Evolutionary conservation across 2,329 filamentous ascomycete genomes (phyloP).

Genomic region (Aphanocladium album): DNA sequence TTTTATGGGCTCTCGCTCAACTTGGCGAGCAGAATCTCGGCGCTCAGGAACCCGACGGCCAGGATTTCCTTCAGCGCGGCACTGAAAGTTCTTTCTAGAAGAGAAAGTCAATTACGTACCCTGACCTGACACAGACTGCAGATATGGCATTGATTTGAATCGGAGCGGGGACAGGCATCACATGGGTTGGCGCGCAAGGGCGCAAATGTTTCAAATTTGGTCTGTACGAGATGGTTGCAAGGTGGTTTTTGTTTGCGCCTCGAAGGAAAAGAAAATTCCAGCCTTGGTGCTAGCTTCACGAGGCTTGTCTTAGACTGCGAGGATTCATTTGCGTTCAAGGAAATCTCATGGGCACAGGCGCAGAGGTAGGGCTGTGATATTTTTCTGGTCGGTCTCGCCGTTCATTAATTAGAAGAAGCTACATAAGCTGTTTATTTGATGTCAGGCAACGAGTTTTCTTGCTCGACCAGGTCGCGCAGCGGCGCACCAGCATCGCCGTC

Average conservation of each 20-base stretch:
- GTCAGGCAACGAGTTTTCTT: constrained; percentile 19
- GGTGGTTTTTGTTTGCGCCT: neutral
- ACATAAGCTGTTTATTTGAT: neutral
- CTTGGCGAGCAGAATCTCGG: neutral
- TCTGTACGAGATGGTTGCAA: neutral
- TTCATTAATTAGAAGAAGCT: neutral
- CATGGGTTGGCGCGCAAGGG: neutral
- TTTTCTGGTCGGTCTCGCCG: no score
- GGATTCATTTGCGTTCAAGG: neutral
- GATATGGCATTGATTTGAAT: neutral
- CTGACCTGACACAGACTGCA: neutral
- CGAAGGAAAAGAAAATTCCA: neutral
- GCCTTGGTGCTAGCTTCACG: neutral
- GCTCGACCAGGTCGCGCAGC: constrained; percentile 18
- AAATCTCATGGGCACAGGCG: no score
- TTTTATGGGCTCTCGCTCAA: constrained; percentile 2
- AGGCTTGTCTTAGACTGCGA: neutral
- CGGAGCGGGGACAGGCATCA: neutral
- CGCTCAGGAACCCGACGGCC: neutral
- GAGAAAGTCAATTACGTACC: neutral
- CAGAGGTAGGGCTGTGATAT: no score
- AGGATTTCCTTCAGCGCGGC: neutral
- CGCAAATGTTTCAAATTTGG: neutral
- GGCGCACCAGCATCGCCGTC: constrained; percentile 19
- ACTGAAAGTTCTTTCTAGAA: neutral